Evolutionary conservation across 1,284 basidiomycete species (phyloP), one percentile per base, ranked within the genome.

Genomic region (Cystobasidium slooffiae): DNA sequence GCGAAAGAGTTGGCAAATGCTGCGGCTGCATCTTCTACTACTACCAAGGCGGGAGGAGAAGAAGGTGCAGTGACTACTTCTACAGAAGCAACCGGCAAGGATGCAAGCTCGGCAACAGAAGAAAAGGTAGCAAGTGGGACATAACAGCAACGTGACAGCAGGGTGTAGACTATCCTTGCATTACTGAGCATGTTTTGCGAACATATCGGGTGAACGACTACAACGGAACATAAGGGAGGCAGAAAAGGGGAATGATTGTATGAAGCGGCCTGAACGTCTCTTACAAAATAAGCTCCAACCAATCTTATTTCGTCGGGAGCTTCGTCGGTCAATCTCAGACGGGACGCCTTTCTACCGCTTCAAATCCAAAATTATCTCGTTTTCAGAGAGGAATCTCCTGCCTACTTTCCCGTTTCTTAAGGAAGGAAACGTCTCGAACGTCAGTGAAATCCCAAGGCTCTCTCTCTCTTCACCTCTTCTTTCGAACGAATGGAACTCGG

Each of bases 291-390:
- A 66, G 64, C 64, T 66, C 51, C 51, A 59, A 43, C 64, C 49
- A 66, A 66, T 51, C 49, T 20, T 49, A 14, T 22, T 56, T 59
- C 43, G 56, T 59, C 49, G 64, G 37, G 49, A 66, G 64, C 64
- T 66, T 66, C 64, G 51, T 37, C 64, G 53, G 12, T 53, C n/a
- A 41, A 10, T 37, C 49, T 55, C 43, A 52, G 51, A 53, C 64
- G 64, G 64, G 51, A 66, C 64, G 64, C 51, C 64, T 66, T 66
- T 66, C 64, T 37, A 66, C 64, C 64, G 64, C 64, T 55, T 66
- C 64, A 66, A 66, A 43, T 43, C 51, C 18, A 31, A 31, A 31
- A 31, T 31, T 31, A 5, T 31, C 31, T 31, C 31, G n/a, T 31
- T 31, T 31, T 31, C 31, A 31, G 31, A 31, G 31, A 31, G 31